Evolutionary conservation across 805 yeast genomes (phyloP).

Genomic region (Grigorovia jiainica): DNA sequence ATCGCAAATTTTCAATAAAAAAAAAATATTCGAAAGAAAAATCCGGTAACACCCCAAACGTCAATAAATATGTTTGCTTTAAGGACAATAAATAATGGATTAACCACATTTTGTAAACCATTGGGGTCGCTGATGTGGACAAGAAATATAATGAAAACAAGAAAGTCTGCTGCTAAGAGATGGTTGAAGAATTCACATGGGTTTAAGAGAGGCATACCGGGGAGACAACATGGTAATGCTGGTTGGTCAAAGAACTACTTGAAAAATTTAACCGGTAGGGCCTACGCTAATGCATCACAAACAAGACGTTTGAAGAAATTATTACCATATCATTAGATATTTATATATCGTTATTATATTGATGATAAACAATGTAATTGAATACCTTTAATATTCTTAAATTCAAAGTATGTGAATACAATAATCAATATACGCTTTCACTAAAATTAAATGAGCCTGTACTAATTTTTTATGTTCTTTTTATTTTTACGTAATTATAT

Average conservation of each 20-base stretch:
- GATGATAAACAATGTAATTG: too few species aligned
- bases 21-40: too few species aligned
- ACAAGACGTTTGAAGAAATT: slow-evolving; percentile 49
- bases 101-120: background rate
- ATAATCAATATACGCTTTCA: too few species aligned
- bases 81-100: background rate
- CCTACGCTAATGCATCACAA: slow-evolving; percentile 46
- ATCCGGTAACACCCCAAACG: too few species aligned
- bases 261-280: slow-evolving; percentile 51
- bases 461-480: too few species aligned
- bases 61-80: background rate
- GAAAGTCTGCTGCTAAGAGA: slow-evolving; percentile 80
- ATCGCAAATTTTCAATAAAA: background rate
- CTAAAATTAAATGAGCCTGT: too few species aligned
- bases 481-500: too few species aligned
- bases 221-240: slow-evolving; percentile 88
- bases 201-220: slow-evolving; percentile 66
- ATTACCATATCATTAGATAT: slow-evolving; percentile 40
- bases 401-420: too few species aligned
- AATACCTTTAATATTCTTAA: background rate
- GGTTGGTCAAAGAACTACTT: slow-evolving; percentile 66
- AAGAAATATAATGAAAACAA: slow-evolving; percentile 54
- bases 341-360: too few species aligned
- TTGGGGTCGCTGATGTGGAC: slow-evolving; percentile 12
- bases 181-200: slow-evolving; percentile 66